Evolutionary conservation across 2,329 filamentous ascomycete genomes (phyloP).

Genomic region (Cercospora beticola): DNA sequence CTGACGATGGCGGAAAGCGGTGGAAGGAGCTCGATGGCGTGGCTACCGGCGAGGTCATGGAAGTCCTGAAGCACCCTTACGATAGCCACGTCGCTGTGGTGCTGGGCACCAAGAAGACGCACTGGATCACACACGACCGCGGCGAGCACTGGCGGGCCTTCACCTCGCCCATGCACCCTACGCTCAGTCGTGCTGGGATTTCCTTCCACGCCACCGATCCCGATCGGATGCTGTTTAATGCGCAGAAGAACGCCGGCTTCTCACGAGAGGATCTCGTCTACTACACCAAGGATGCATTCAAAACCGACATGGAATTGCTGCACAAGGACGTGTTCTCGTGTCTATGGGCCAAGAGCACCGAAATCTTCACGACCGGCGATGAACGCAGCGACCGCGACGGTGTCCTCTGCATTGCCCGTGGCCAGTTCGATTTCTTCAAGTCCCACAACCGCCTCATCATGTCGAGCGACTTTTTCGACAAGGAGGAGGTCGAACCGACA

Average conservation of each 20-base stretch:
- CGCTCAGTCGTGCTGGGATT: slow-evolving; percentile 57
- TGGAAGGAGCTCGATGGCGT: slow-evolving; percentile 70
- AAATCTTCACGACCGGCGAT: slow-evolving; percentile 69
- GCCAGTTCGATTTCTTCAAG: slow-evolving; percentile 67
- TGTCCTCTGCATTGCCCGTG: slow-evolving; percentile 76
- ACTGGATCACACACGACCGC: slow-evolving; percentile 81
- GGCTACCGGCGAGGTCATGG: slow-evolving; percentile 60
- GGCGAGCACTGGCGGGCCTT: slow-evolving; percentile 82
- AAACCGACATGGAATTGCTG: slow-evolving; percentile 62
- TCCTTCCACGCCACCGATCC: slow-evolving; percentile 81
- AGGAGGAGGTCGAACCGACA: slow-evolving; percentile 66
- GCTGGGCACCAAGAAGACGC: slow-evolving; percentile 63
- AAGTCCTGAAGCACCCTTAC: slow-evolving; percentile 74
- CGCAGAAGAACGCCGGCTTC: slow-evolving; percentile 40
- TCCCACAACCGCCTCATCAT: slow-evolving; percentile 76
- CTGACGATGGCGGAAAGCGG: slow-evolving; percentile 72
- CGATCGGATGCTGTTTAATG: slow-evolving; percentile 80
- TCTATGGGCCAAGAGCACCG: slow-evolving; percentile 79
- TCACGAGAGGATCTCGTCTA: slow-evolving; percentile 52
- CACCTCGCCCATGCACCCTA: slow-evolving; percentile 59
- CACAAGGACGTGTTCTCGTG: slow-evolving; percentile 71
- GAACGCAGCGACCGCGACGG: slow-evolving; percentile 66
- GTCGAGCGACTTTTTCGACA: slow-evolving; percentile 79
- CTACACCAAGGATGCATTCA: slow-evolving; percentile 87
- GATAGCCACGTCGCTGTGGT: slow-evolving; percentile 79